phyloP scores from a whole-genome alignment of 75 land plant genomes.

The Larix kaempferi region DNA sequence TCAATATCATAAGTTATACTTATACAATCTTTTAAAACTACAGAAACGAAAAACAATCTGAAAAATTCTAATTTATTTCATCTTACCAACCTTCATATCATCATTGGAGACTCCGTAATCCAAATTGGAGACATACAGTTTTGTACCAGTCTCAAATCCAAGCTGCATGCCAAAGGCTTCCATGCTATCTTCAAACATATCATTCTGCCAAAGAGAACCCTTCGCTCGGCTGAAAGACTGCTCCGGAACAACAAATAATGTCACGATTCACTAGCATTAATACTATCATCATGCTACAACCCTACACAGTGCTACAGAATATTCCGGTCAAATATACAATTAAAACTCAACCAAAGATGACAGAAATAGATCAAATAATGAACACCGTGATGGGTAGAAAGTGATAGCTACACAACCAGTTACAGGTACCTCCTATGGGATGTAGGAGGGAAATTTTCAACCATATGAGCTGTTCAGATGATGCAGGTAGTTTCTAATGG shows the following conservation, averaged over 20 bases:
- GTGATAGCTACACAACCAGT: background rate
- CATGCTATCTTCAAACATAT: conserved; percentile 57
- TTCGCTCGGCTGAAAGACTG: conserved; percentile 57
- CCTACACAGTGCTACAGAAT: background rate
- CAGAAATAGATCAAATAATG: background rate
- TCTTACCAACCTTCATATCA: conserved; percentile 69
- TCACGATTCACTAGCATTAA: background rate
- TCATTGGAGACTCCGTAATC: conserved; percentile 81
- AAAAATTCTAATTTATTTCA: background rate
- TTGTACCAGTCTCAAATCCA: conserved; percentile 65
- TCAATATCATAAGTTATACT: background rate
- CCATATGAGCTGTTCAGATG: conserved; percentile 6
- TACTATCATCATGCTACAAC: background rate
- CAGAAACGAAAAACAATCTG: background rate
- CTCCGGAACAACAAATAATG: background rate
- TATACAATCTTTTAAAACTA: background rate
- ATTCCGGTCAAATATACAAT: background rate
- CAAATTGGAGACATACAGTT: conserved; percentile 75
- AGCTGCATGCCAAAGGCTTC: conserved; percentile 38
- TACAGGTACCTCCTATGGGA: conserved; percentile 3
- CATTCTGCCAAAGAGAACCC: conserved; percentile 57
- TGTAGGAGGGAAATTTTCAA: background rate
- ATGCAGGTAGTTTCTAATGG: background rate
- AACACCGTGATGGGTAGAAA: background rate
- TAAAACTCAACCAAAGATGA: background rate